phyloP scores from a whole-genome alignment of 1,284 basidiomycete genomes.

The Ustilago sp. region DNA sequence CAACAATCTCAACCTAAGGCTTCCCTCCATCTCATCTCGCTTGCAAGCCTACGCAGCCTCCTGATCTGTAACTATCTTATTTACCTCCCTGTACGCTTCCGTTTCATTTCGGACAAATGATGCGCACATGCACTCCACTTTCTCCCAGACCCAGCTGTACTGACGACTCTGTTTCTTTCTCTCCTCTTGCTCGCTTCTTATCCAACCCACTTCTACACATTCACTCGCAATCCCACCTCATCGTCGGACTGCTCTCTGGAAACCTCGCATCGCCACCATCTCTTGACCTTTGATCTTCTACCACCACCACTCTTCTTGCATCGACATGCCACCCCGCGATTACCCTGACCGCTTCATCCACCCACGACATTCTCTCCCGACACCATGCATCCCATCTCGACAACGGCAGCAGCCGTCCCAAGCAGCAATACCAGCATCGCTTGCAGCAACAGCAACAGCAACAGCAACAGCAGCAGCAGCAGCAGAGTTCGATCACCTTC shows the following conservation, averaged over 20 bases:
- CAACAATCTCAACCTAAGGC: conserved; percentile 2
- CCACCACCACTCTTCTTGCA: not conserved
- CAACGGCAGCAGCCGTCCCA: conserved; percentile 5
- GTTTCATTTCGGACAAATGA: conserved; percentile 15
- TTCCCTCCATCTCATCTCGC: not conserved
- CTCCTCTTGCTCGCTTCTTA: not conserved
- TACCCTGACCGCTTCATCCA: conserved; percentile 2
- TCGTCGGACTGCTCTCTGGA: not conserved
- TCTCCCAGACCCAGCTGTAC: conserved; percentile 1
- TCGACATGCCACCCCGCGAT: conserved; percentile 25
- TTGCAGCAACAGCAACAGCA: not conserved
- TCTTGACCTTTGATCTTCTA: not conserved
- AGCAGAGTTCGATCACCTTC: not conserved
- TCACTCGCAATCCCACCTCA: conserved; percentile 2
- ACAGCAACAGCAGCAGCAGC: not conserved
- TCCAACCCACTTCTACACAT: not conserved
- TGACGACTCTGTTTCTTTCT: conserved; percentile 1
- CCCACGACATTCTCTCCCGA: conserved; percentile 28
- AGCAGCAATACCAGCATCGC: not conserved
- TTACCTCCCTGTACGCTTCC: conserved; percentile 7
- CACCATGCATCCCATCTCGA: conserved; percentile 6
- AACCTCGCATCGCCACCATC: not conserved
- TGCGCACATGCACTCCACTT: conserved; percentile 3
- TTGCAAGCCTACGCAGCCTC: not conserved
- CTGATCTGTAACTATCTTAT: conserved; percentile 4